Base-by-base conservation (phyloP, 139 green algal species). In the Chlamydomonas incerta region DNA sequence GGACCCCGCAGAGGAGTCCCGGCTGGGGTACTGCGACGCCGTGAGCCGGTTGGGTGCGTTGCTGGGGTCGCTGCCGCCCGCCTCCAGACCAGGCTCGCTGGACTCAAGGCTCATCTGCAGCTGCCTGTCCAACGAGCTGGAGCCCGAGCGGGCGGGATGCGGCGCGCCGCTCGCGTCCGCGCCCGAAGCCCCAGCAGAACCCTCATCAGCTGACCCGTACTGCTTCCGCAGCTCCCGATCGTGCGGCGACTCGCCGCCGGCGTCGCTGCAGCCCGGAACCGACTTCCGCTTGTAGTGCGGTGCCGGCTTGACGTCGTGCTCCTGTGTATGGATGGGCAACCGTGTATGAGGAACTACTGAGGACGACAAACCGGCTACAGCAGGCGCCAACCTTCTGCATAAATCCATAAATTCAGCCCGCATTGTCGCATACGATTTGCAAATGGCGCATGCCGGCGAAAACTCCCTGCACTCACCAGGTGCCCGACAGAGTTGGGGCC, bases 1-100 rank as follows among this genome's bases (percentile, higher is more conserved):
- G 29, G 63, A 74, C 66, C 66, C 79, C 2, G 79, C 69, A 1
- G 66, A 76, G 23, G 79, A 85, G 47, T 85, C 79, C 8, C 79
- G 79, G 47, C 66, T 76, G 66, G 79, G 79, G 66, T 76, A 85
- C 29, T 85, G 79, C 23, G 79, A 85, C 31, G 66, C 65, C 24
- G 2, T 33, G 18, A 85, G 67, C 13, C 66, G 79, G 66, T 85
- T 75, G 11, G 8, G 26, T 4, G 26, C 65, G 14, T 13, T 2
- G 8, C 57, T 50, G 1, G 9, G n/a, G 47, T 83, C 77, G 3
- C 26, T 26, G 21, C 70, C 62, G 28, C 17, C 26, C 8, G 8
- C 24, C 3, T 13, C 68, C 4, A 24, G 2, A 20, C 60, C 77
- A 3, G 35, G 62, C 46, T 83, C 77, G 14, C 23, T 62, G 18